phyloP scores from a whole-genome alignment of 495 filamentous ascomycete genomes.

The Aspergillus saccharolyticus region DNA sequence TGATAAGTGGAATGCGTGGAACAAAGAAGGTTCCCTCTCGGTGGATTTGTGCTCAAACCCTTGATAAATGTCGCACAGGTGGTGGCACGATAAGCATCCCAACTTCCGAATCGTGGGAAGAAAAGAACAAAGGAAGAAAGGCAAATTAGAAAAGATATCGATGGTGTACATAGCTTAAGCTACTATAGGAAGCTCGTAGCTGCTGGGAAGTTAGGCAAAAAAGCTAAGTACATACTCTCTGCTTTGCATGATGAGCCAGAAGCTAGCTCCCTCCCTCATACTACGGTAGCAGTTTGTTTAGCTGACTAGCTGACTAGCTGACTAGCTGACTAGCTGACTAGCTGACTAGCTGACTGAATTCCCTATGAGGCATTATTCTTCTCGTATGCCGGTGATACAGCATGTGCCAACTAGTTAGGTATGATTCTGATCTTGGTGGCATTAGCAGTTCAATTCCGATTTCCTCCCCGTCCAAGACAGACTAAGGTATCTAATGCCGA shows the following conservation, averaged over 20 bases:
- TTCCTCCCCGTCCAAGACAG: not conserved
- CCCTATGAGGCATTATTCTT: slow-evolving; percentile 5
- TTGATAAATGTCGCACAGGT: not conserved
- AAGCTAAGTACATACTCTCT: no score
- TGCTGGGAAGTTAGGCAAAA: no score
- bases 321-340: not conserved
- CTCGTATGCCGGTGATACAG: not conserved
- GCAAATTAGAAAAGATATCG: not conserved
- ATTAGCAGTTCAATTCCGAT: not conserved
- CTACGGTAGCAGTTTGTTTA: not conserved
- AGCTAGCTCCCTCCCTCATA: not conserved
- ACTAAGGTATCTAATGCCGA: slow-evolving; percentile 7
- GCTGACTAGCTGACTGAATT: not conserved
- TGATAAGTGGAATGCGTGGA: not conserved
- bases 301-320: not conserved
- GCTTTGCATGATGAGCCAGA: not conserved
- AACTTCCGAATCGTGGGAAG: not conserved
- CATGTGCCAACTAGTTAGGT: slow-evolving; percentile 9
- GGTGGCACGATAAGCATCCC: slow-evolving; percentile 4
- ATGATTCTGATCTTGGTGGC: not conserved
- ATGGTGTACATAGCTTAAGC: no score
- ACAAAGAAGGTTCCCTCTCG: not conserved
- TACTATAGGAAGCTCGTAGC: not conserved
- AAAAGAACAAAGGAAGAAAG: not conserved
- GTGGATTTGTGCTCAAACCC: not conserved